phyloP scores from a whole-genome alignment of 1,139 yeast species.

The Saccharomyces hybrid region DNA sequence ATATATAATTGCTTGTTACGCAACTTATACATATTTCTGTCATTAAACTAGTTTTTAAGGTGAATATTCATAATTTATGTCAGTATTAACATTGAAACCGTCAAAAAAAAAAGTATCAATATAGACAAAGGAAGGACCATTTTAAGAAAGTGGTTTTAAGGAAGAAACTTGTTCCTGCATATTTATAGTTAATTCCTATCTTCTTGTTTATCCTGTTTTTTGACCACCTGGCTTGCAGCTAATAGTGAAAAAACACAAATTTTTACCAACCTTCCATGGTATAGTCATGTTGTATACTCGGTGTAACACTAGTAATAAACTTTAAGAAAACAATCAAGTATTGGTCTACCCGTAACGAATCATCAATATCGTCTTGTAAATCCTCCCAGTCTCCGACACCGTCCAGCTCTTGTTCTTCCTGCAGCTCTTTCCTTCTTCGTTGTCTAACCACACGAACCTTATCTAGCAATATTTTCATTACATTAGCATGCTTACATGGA shows the following conservation, averaged over 20 bases:
- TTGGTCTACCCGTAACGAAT: slow-evolving; percentile 76
- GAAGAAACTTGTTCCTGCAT: neutral
- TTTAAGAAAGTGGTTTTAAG: neutral
- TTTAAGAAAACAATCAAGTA: slow-evolving; percentile 82
- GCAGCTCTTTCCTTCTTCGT: slow-evolving; percentile 32
- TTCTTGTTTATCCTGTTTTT: neutral
- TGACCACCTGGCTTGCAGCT: neutral
- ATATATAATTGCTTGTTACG: neutral
- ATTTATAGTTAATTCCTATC: neutral
- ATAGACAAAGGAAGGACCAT: neutral
- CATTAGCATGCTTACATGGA: slow-evolving; percentile 93
- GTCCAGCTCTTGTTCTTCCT: slow-evolving; percentile 19
- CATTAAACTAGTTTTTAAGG: neutral
- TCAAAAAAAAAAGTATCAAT: neutral
- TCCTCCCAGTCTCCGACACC: slow-evolving; percentile 38
- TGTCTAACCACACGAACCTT: slow-evolving; percentile 47
- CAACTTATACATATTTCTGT: neutral
- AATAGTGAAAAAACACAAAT: neutral
- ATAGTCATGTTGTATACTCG: slow-evolving; percentile 94
- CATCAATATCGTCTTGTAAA: slow-evolving; percentile 35
- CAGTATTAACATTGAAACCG: neutral
- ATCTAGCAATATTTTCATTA: slow-evolving; percentile 81
- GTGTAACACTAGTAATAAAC: slow-evolving; percentile 93
- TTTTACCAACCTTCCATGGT: slow-evolving; percentile 78
- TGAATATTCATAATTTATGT: neutral